Conservation (phyloP, 371 early-diverging fungal genomes). For the Rhizopus sp. region DNA sequence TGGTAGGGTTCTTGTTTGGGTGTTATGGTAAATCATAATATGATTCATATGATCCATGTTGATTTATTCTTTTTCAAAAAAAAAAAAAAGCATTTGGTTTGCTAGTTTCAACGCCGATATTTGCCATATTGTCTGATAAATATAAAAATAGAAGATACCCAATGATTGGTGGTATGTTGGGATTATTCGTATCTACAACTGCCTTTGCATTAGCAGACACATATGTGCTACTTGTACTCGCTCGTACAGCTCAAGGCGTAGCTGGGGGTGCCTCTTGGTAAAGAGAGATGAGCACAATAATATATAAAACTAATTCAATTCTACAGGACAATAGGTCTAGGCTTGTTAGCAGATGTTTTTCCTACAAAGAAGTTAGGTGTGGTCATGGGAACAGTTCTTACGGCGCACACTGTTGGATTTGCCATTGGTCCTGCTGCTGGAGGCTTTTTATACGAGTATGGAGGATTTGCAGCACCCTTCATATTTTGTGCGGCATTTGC, state of each 20-base stretch:
- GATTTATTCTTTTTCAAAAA: not conserved
- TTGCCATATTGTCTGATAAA: conserved; percentile 78
- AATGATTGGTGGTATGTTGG: conserved; percentile 77
- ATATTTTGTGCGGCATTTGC: conserved; percentile 73
- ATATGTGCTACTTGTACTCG: conserved; percentile 70
- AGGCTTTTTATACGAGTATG: conserved; percentile 69
- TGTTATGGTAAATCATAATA: conserved; percentile 60
- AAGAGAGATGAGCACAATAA: conserved; percentile 3
- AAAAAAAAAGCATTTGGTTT: conserved; percentile 66
- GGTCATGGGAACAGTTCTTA: conserved; percentile 77
- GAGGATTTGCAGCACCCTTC: conserved; percentile 73
- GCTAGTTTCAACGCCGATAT: conserved; percentile 73
- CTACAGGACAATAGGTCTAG: conserved; percentile 69
- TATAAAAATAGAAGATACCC: conserved; percentile 72
- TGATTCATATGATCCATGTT: not conserved
- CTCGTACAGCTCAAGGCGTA: conserved; percentile 79
- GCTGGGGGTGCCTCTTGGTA: conserved; percentile 82
- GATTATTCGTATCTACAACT: conserved; percentile 66
- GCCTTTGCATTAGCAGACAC: conserved; percentile 69
- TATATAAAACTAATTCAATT: not conserved
- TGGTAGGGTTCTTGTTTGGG: conserved; percentile 81
- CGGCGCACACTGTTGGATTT: conserved; percentile 74
- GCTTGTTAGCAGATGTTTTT: conserved; percentile 80
- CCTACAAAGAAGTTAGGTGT: conserved; percentile 68
- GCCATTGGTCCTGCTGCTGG: conserved; percentile 80